Percentiles rank a stretch among this genome's conserved stretches.
These are phyloP conservation scores for Floccularia luteovirens DNA, from an alignment of 768 basidiomycete genomes.

Conservation along the genomic window DNA sequence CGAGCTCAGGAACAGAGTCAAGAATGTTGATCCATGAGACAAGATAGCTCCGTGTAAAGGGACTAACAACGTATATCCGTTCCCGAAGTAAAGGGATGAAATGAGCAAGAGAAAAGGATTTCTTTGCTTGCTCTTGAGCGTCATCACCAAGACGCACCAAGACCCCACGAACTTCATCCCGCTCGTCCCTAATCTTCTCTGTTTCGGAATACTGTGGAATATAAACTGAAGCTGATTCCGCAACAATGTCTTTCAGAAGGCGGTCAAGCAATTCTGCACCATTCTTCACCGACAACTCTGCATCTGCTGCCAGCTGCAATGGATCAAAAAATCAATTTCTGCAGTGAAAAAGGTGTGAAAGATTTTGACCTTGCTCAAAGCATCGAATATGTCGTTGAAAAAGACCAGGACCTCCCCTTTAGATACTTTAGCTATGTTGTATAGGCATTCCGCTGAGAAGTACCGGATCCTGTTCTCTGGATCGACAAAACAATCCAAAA, in stretches of 20 bases:
- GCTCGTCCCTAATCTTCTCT: constrained; percentile 56
- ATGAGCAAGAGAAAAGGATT: constrained; percentile 88
- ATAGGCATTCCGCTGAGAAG: constrained; percentile 96
- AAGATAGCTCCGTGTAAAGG: constrained; percentile 93
- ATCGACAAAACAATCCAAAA: constrained; percentile 90
- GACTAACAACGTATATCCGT: constrained; percentile 90
- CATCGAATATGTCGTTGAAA: constrained; percentile 98
- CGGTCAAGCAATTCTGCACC: constrained; percentile 95
- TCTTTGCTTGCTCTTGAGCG: constrained; percentile 38
- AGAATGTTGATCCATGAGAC: constrained; percentile 95
- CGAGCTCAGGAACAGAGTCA: constrained; percentile 94
- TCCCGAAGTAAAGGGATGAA: constrained; percentile 94
- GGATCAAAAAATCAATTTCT: constrained; percentile 5
- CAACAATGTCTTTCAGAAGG: constrained; percentile 95
- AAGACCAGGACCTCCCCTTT: constrained; percentile 95
- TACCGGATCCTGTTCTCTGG: constrained; percentile 93
- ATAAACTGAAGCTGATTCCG: constrained; percentile 93
- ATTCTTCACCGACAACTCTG: constrained; percentile 94
- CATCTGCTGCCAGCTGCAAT: constrained; percentile 86
- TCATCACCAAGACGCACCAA: constrained; percentile 60
- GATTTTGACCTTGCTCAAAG: constrained; percentile 80
- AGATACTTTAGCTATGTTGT: constrained; percentile 96
- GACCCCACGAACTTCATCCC: constrained; percentile 49
- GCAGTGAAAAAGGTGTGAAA: background rate
- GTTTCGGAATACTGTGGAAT: constrained; percentile 84